Evolutionary conservation across 2,329 filamentous ascomycete genomes (phyloP).

Genomic region (Pseudodiploospora longispora): DNA sequence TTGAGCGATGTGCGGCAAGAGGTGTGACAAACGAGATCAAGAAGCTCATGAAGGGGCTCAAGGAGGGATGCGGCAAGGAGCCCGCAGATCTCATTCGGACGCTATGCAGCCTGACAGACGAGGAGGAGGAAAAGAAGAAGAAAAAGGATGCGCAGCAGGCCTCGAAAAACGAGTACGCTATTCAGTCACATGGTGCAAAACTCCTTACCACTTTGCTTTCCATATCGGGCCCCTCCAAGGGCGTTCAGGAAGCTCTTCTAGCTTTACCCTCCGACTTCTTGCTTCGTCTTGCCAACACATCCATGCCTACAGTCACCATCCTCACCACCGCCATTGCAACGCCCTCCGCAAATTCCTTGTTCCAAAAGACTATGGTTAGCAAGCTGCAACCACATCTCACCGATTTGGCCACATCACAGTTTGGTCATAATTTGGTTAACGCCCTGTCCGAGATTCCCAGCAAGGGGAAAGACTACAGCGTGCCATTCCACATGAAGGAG

Average conservation of each 20-base stretch:
- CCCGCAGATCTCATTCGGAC: conserved; percentile 40
- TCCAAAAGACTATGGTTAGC: conserved; percentile 49
- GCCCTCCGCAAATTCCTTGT: conserved; percentile 39
- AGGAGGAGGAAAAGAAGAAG: conserved; percentile 22
- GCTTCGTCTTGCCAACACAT: conserved; percentile 54
- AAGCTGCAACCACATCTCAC: conserved; percentile 35
- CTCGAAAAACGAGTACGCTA: conserved; percentile 48
- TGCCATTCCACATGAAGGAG: conserved; percentile 53
- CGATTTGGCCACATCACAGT: conserved; percentile 40
- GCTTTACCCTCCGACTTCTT: conserved; percentile 48
- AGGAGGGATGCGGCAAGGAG: conserved; percentile 39
- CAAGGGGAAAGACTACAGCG: conserved; percentile 36
- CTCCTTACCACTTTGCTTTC: conserved; percentile 73
- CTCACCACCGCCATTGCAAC: conserved; percentile 42
- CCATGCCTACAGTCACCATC: conserved; percentile 40
- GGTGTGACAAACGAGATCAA: conserved; percentile 46
- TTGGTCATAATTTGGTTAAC: conserved; percentile 44
- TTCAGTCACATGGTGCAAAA: conserved; percentile 65
- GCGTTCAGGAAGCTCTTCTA: conserved; percentile 66
- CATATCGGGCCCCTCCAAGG: conserved; percentile 61
- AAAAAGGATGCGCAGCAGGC: conserved; percentile 29
- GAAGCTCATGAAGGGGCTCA: conserved; percentile 38
- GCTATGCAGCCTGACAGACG: conserved; percentile 38
- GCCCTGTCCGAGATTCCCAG: conserved; percentile 42
- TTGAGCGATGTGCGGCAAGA: conserved; percentile 73